Percentiles rank a stretch among this genome's conserved stretches.
Evolutionary conservation across 2,329 filamentous ascomycete genomes (phyloP).

Genomic region (Chrysoporthe austroafricana): DNA sequence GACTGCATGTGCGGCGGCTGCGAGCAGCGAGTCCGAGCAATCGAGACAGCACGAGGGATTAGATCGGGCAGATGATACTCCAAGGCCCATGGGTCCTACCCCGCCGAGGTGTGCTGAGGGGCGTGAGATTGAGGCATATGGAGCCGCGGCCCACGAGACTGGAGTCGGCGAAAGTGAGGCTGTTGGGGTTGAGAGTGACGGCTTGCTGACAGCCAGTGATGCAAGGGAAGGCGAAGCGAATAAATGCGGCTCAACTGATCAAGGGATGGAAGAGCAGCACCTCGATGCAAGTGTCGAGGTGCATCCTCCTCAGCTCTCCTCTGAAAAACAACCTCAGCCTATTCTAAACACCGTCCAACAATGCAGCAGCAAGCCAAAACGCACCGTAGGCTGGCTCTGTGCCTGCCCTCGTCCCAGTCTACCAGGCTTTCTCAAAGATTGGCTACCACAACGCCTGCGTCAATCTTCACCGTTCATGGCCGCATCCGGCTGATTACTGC

Average conservation of each 20-base stretch:
- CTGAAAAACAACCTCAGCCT: background rate
- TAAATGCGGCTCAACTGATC: too few species aligned
- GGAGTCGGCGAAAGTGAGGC: background rate
- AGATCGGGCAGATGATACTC: background rate
- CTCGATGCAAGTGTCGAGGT: background rate
- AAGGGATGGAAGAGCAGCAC: background rate
- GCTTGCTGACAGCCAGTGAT: background rate
- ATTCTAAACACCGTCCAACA: background rate
- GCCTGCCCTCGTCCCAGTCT: background rate
- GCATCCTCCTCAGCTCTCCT: background rate
- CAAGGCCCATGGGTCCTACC: background rate
- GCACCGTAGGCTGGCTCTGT: background rate
- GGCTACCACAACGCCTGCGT: constrained; percentile 11
- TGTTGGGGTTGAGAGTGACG: background rate
- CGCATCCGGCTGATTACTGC: background rate
- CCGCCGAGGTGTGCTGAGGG: background rate
- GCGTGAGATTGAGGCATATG: background rate
- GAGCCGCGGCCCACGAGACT: background rate
- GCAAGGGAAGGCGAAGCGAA: background rate
- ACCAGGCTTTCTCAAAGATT: background rate
- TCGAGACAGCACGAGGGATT: background rate
- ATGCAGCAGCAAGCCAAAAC: background rate
- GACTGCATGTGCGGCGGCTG: background rate
- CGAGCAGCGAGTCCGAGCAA: background rate
- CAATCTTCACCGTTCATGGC: background rate